Conservation (phyloP, 495 filamentous ascomycete species). For the Talaromyces liani region DNA sequence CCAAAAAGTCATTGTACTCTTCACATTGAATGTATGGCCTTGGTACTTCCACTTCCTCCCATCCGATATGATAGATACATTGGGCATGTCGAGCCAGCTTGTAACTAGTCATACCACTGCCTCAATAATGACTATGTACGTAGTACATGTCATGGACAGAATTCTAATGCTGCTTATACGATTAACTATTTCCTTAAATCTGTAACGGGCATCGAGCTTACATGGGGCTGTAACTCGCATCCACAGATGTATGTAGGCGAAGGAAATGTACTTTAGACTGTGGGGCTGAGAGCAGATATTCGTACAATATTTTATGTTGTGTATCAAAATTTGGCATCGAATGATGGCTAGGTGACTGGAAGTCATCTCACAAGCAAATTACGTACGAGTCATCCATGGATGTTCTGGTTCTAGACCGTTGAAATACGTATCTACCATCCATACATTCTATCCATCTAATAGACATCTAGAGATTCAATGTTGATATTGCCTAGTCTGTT, state of each 20-base stretch:
- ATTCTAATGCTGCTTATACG: too few species aligned
- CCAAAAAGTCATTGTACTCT: neutral
- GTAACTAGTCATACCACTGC: neutral
- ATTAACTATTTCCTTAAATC: too few species aligned
- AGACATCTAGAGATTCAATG: neutral
- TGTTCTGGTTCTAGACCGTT: neutral
- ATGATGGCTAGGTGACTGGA: neutral
- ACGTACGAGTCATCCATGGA: neutral
- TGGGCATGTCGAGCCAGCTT: neutral
- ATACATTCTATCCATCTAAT: neutral
- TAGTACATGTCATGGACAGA: too few species aligned
- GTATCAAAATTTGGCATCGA: neutral
- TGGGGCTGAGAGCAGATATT: neutral
- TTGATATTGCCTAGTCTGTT: neutral
- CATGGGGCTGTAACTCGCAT: too few species aligned
- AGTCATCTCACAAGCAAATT: neutral
- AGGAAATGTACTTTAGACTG: neutral
- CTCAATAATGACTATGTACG: too few species aligned
- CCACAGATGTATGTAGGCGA: neutral
- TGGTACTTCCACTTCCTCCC: neutral
- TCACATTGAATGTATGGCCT: neutral
- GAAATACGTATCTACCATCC: neutral
- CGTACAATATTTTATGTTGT: neutral
- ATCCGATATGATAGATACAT: neutral
- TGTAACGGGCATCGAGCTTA: too few species aligned